phyloP scores from a whole-genome alignment of 495 filamentous ascomycete genomes.

The Penicillium robsamsonii region DNA sequence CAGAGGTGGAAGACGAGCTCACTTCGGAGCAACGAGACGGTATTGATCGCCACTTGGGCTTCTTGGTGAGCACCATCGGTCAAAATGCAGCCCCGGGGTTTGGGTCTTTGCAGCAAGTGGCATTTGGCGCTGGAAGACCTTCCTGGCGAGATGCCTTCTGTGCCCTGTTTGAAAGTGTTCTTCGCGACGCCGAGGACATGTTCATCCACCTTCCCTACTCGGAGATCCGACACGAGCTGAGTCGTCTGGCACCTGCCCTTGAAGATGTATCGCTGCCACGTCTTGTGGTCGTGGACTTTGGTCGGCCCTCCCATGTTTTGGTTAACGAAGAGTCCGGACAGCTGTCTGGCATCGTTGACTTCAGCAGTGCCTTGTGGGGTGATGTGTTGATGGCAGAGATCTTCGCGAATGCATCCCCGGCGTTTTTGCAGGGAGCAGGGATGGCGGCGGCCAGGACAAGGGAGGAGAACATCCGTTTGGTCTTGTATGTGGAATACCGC shows the following conservation, averaged over 20 bases:
- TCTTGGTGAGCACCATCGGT: conserved; percentile 31
- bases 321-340: conserved; percentile 49
- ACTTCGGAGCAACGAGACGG: conserved; percentile 35
- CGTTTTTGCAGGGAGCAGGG: conserved; percentile 42
- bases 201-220: conserved; percentile 65
- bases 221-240: conserved; percentile 54
- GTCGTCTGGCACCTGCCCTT: conserved; percentile 46
- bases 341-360: conserved; percentile 46
- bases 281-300: conserved; percentile 57
- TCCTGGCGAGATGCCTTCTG: conserved; percentile 64
- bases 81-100: conserved; percentile 48
- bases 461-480: conserved; percentile 29
- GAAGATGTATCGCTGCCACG: conserved; percentile 56
- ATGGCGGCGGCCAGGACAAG: conserved; percentile 22
- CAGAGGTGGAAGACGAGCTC: conserved; percentile 39
- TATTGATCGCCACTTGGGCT: conserved; percentile 45
- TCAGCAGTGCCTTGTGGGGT: conserved; percentile 50
- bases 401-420: conserved; percentile 35
- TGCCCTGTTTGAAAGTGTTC: conserved; percentile 56
- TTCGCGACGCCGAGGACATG: conserved; percentile 71
- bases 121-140: conserved; percentile 43
- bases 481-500: conserved; percentile 33
- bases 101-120: conserved; percentile 50
- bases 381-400: conserved; percentile 48
- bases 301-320: conserved; percentile 55